A percentile compares a stretch with the other conserved stretches of the same genome.
phyloP scores from a whole-genome alignment of 1,139 yeast species.

The Chernovozyma aurita region DNA sequence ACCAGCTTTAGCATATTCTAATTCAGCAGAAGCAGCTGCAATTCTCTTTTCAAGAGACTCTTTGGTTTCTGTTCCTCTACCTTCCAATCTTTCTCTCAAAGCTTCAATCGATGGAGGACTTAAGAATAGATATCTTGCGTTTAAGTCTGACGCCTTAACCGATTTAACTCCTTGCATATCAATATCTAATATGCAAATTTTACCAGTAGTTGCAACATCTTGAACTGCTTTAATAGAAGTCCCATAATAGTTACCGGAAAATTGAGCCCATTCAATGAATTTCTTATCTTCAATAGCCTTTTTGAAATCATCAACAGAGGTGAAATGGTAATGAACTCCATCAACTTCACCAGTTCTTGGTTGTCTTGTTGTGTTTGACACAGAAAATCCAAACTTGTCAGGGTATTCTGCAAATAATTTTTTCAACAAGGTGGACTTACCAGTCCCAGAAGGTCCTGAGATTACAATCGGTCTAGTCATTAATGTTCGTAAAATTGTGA shows the following conservation, averaged over 20 bases:
- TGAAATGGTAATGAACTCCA: conserved; percentile 88
- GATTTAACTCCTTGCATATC: conserved; percentile 98
- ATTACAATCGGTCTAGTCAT: conserved; percentile 76
- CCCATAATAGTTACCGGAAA: conserved; percentile 96
- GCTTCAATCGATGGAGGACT: conserved; percentile 90
- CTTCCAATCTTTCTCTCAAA: conserved; percentile 66
- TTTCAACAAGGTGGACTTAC: conserved; percentile 90
- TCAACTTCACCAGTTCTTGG: conserved; percentile 91
- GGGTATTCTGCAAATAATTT: conserved; percentile 89
- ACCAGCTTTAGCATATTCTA: conserved; percentile 84
- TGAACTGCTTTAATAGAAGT: conserved; percentile 83
- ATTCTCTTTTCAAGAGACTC: conserved; percentile 82
- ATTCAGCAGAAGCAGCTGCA: conserved; percentile 79
- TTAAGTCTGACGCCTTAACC: conserved; percentile 75
- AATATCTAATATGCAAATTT: conserved; percentile 85
- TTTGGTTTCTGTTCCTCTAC: conserved; percentile 91
- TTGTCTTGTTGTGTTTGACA: conserved; percentile 86
- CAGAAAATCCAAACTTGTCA: conserved; percentile 84
- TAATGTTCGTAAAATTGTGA: not conserved
- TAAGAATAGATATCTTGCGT: conserved; percentile 81
- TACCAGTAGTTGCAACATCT: conserved; percentile 59
- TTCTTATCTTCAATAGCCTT: conserved; percentile 64
- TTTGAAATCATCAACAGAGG: conserved; percentile 74
- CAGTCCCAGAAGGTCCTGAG: conserved; percentile 97
- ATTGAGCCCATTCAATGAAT: conserved; percentile 97